These are phyloP conservation scores for Eragrostis curvula DNA, from an alignment of 176 grass and related monocot genomes.

Conservation along the genomic window DNA sequence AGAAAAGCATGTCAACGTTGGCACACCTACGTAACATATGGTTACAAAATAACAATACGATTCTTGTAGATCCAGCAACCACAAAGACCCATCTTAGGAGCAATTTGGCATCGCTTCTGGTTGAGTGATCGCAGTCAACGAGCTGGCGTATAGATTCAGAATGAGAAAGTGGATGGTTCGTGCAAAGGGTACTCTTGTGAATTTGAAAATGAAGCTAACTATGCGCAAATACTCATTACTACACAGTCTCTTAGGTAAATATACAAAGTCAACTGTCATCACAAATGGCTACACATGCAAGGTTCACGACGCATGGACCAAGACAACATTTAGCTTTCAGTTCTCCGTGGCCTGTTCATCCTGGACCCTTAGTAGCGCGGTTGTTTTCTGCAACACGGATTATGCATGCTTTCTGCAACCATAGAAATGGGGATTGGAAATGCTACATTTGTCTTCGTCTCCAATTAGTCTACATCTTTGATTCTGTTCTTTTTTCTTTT, in stretches of 20 bases:
- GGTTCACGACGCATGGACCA: neutral
- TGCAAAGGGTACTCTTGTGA: neutral
- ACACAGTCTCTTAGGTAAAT: neutral
- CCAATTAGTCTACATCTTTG: too few species aligned
- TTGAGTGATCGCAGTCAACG: neutral
- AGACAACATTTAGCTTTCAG: neutral
- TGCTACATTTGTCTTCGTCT: too few species aligned
- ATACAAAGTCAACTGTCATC: neutral
- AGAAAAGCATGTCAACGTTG: neutral
- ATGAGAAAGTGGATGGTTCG: slow-evolving; percentile 15
- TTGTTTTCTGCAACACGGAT: neutral
- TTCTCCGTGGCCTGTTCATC: too few species aligned
- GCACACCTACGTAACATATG: too few species aligned
- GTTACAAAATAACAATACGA: neutral
- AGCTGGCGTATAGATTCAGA: neutral
- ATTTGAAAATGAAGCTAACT: neutral
- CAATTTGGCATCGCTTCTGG: neutral
- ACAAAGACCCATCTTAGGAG: neutral
- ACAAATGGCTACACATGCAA: neutral
- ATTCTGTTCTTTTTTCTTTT: too few species aligned
- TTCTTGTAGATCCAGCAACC: slow-evolving; percentile 20
- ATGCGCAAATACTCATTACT: too few species aligned
- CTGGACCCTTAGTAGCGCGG: too few species aligned
- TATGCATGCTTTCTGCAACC: neutral
- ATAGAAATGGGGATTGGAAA: neutral